A percentile compares a stretch with the other conserved stretches of the same genome.
phyloP scores from a whole-genome alignment of 23 red algal genomes.

The Pyropia yezoensis region DNA sequence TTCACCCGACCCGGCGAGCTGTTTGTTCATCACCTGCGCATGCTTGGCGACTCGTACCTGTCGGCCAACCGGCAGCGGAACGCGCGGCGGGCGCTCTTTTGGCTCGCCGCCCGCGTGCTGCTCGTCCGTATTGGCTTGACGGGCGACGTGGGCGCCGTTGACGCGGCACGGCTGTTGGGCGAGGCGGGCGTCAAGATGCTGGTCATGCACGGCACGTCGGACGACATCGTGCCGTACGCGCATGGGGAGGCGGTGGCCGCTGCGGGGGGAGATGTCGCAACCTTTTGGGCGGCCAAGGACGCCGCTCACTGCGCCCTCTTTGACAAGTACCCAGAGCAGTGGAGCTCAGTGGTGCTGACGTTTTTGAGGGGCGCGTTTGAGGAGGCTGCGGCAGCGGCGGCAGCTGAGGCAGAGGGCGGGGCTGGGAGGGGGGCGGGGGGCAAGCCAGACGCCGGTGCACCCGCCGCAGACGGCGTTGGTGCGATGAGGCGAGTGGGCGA shows the following conservation, averaged over 20 bases:
- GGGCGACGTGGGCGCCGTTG: slow-evolving; percentile 13
- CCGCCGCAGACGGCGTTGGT: no score
- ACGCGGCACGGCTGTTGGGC: slow-evolving; percentile 27
- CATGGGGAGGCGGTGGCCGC: slow-evolving; percentile 36
- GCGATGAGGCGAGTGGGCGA: no score
- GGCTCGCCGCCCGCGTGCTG: slow-evolving; percentile 51
- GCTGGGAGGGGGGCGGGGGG: no score
- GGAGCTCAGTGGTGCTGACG: slow-evolving; percentile 34
- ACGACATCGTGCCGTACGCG: slow-evolving; percentile 76
- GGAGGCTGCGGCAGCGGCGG: no score
- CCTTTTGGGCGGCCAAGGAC: slow-evolving; percentile 51
- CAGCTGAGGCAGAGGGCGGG: no score
- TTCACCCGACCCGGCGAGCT: slow-evolving; percentile 68
- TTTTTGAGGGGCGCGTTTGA: slow-evolving; percentile 43
- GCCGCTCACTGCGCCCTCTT: slow-evolving; percentile 86
- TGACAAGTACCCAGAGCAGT: slow-evolving; percentile 66
- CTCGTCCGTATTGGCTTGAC: slow-evolving; percentile 68
- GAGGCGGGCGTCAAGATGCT: slow-evolving; percentile 12
- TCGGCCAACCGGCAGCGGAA: slow-evolving; percentile 56
- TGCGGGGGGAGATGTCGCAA: slow-evolving; percentile 6
- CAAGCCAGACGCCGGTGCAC: no score
- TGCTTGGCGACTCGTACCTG: slow-evolving; percentile 61
- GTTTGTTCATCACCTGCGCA: slow-evolving; percentile 60
- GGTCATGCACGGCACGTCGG: slow-evolving; percentile 62
- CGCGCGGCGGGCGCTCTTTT: slow-evolving; percentile 50